These are phyloP conservation scores for Calonectria crousiana DNA, from an alignment of 2,329 filamentous ascomycete species.

Conservation along the genomic window DNA sequence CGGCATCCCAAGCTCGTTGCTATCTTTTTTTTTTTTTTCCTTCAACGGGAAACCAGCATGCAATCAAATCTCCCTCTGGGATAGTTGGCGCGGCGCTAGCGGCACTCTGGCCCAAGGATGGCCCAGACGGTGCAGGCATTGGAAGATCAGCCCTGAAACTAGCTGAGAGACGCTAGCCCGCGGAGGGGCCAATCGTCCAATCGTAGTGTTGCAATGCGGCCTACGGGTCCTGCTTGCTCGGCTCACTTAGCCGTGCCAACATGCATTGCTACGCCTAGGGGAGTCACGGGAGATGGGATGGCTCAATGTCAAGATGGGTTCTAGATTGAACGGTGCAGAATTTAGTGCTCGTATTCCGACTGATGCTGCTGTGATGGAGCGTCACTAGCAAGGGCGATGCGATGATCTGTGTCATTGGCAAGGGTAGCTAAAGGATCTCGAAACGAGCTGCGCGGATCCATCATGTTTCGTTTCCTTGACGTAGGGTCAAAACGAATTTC, in stretches of 20 bases:
- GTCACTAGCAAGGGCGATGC: neutral
- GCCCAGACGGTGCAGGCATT: neutral
- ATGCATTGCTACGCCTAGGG: neutral
- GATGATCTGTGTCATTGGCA: neutral
- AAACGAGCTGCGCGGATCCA: neutral
- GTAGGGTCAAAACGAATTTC: neutral
- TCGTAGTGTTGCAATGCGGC: neutral
- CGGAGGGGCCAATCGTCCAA: neutral
- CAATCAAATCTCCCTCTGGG: neutral
- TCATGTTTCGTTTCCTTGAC: neutral
- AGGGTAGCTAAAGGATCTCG: neutral
- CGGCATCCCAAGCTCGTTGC: neutral
- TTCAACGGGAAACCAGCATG: neutral
- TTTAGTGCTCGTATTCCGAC: neutral
- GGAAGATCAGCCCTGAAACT: conserved; percentile 21
- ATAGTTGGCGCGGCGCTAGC: conserved; percentile 9
- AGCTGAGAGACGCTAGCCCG: neutral
- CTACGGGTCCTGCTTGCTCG: neutral
- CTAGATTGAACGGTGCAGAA: neutral
- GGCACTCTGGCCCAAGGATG: neutral
- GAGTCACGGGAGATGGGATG: conserved; percentile 3
- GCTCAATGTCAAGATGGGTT: neutral
- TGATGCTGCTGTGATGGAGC: neutral
- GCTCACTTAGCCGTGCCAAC: neutral
- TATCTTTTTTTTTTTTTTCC: too few species aligned